Evolutionary conservation across 179 eudicot species (phyloP).

Genomic region (Gypsophila paniculata): DNA sequence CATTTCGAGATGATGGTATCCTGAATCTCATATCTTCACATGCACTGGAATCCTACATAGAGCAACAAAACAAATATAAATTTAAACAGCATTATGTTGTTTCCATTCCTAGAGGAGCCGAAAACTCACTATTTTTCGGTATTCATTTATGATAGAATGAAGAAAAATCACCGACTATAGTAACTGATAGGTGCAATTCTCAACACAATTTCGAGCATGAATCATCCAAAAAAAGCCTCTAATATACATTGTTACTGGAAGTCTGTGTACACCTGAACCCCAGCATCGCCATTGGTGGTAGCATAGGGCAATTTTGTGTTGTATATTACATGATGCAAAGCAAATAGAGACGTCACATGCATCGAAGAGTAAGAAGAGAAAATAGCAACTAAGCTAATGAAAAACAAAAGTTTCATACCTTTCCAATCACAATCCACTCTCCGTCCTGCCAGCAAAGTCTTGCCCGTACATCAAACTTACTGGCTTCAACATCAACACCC

Average conservation of each 20-base stretch:
- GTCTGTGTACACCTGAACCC: background rate
- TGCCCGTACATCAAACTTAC: constrained; percentile 39
- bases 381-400: background rate
- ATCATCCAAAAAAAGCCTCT: too few species aligned
- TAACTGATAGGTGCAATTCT: background rate
- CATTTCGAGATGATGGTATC: constrained; percentile 27
- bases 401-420: constrained; percentile 38
- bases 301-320: background rate
- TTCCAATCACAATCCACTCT: constrained; percentile 50
- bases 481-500: constrained; percentile 32
- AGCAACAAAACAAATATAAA: constrained; percentile 12
- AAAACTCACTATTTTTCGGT: background rate
- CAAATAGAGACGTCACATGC: background rate
- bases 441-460: constrained; percentile 55
- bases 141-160: background rate
- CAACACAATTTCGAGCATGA: background rate
- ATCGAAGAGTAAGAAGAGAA: constrained; percentile 1
- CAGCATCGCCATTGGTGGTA: background rate
- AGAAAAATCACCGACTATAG: background rate
- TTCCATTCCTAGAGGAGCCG: too few species aligned
- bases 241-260: too few species aligned
- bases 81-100: background rate
- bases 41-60: constrained; percentile 42
- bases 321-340: background rate
- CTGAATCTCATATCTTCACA: constrained; percentile 36